Percentiles rank a stretch among this genome's conserved stretches.
phyloP scores from a whole-genome alignment of 768 basidiomycete species.

The Chlorophyllum brunneum region DNA sequence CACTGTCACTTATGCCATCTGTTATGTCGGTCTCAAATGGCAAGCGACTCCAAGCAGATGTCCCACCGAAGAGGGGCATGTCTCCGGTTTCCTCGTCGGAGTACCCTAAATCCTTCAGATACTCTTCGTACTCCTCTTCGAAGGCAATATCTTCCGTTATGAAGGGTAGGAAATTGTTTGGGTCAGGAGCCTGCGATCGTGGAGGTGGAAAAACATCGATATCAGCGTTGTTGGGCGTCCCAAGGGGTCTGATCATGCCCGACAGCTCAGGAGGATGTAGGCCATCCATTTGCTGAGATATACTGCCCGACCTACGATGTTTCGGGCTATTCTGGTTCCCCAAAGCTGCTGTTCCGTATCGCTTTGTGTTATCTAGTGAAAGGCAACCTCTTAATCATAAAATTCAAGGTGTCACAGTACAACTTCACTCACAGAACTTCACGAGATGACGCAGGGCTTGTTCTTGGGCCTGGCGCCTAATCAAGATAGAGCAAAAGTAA shows the following conservation, averaged over 20 bases:
- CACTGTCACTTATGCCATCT: constrained; percentile 90
- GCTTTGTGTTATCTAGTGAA: constrained; percentile 84
- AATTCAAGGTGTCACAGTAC: not conserved
- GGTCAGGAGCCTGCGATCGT: constrained; percentile 81
- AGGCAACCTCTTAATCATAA: not conserved
- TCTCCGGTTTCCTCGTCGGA: constrained; percentile 45
- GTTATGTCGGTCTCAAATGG: constrained; percentile 79
- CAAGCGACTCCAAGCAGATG: constrained; percentile 80
- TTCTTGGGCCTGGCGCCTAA: constrained; percentile 73
- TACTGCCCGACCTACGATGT: constrained; percentile 80
- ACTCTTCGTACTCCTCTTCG: constrained; percentile 96
- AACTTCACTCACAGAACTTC: constrained; percentile 76
- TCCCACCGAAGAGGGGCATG: constrained; percentile 21
- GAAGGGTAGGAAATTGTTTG: constrained; percentile 83
- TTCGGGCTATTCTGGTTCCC: constrained; percentile 46
- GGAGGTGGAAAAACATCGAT: constrained; percentile 94
- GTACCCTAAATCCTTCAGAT: constrained; percentile 83
- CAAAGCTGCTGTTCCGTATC: constrained; percentile 67
- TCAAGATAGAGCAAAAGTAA: constrained; percentile 1
- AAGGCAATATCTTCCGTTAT: constrained; percentile 93
- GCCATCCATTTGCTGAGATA: constrained; percentile 79
- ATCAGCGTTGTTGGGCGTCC: constrained; percentile 75
- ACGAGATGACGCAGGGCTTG: constrained; percentile 90
- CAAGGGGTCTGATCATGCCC: constrained; percentile 67
- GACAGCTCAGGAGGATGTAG: constrained; percentile 69